Percentiles rank a stretch among this genome's conserved stretches.
Evolutionary conservation across 495 filamentous ascomycete species (phyloP).

Genomic region (Lasiosphaeria hispida): DNA sequence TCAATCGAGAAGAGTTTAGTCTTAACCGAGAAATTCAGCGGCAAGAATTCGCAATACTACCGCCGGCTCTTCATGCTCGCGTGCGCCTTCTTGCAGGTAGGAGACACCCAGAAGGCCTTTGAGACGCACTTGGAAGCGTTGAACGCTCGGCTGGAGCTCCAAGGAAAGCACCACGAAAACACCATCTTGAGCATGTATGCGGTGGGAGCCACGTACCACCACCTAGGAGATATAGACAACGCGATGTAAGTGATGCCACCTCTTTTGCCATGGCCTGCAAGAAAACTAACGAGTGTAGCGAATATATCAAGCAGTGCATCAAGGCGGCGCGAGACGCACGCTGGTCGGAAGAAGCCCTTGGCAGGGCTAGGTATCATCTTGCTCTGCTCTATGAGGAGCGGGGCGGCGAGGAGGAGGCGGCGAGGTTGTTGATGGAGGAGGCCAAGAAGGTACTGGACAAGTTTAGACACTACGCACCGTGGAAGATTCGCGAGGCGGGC

Average conservation of each 20-base stretch:
- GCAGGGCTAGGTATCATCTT: constrained; percentile 7
- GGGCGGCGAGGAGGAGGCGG: not conserved
- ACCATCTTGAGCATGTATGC: constrained; percentile 33
- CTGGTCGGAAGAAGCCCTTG: constrained; percentile 7
- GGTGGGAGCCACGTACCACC: constrained; percentile 20
- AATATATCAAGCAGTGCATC: constrained; percentile 15
- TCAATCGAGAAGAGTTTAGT: constrained; percentile 13
- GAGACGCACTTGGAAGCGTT: constrained; percentile 23
- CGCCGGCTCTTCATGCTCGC: constrained; percentile 25
- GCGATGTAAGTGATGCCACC: constrained; percentile 13
- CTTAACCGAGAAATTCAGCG: constrained; percentile 9
- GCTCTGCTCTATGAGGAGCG: constrained; percentile 8
- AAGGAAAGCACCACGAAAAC: constrained; percentile 15
- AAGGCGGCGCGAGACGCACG: not conserved
- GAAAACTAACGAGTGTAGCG: not conserved
- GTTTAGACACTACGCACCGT: not conserved
- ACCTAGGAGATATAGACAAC: constrained; percentile 7
- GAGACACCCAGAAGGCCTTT: constrained; percentile 16
- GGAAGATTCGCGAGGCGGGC: not conserved
- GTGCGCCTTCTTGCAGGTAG: constrained; percentile 21
- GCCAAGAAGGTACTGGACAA: not conserved
- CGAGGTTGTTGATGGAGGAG: not conserved
- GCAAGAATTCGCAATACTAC: constrained; percentile 15
- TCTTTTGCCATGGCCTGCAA: not conserved
- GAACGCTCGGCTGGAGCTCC: constrained; percentile 10